phyloP scores from a whole-genome alignment of 805 yeast species.

The Barnettozyma populi region DNA sequence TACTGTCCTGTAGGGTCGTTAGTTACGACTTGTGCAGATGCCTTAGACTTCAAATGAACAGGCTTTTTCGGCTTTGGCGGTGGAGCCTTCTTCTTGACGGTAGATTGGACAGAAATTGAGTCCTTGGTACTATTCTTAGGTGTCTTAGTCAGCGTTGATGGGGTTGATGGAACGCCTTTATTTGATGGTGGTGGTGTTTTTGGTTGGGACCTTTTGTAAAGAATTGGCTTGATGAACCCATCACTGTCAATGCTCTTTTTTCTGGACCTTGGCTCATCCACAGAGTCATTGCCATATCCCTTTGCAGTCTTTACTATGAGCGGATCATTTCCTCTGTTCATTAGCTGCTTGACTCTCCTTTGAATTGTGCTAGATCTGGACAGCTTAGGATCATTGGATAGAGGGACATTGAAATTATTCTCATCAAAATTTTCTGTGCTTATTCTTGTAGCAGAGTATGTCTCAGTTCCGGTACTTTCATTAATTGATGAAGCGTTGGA shows the following conservation, averaged over 20 bases:
- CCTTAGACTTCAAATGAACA: slow-evolving; percentile 34
- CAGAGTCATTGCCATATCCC: slow-evolving; percentile 76
- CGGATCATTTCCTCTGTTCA: slow-evolving; percentile 34
- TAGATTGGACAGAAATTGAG: slow-evolving; percentile 12
- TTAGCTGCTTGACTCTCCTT: slow-evolving; percentile 25
- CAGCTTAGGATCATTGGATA: background rate
- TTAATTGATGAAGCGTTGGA: slow-evolving; percentile 26
- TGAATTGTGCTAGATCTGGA: slow-evolving; percentile 24
- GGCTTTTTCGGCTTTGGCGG: slow-evolving; percentile 71
- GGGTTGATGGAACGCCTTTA: slow-evolving; percentile 19
- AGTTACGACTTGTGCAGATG: background rate
- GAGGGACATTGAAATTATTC: background rate
- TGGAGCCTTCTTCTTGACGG: slow-evolving; percentile 30
- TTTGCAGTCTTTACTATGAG: slow-evolving; percentile 57
- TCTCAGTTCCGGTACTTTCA: slow-evolving; percentile 19
- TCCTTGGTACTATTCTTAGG: slow-evolving; percentile 9
- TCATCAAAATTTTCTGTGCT: slow-evolving; percentile 14
- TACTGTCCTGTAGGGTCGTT: slow-evolving; percentile 3
- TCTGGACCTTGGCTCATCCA: background rate
- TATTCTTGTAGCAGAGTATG: slow-evolving; percentile 9
- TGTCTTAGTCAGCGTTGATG: slow-evolving; percentile 21
- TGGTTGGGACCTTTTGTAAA: slow-evolving; percentile 15
- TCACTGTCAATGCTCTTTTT: slow-evolving; percentile 18
- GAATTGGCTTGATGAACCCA: slow-evolving; percentile 24
- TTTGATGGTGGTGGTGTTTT: slow-evolving; percentile 8